A percentile compares a stretch with the other conserved stretches of the same genome.
Evolutionary conservation across 495 filamentous ascomycete species (phyloP).

Genomic region (Podospora comata): DNA sequence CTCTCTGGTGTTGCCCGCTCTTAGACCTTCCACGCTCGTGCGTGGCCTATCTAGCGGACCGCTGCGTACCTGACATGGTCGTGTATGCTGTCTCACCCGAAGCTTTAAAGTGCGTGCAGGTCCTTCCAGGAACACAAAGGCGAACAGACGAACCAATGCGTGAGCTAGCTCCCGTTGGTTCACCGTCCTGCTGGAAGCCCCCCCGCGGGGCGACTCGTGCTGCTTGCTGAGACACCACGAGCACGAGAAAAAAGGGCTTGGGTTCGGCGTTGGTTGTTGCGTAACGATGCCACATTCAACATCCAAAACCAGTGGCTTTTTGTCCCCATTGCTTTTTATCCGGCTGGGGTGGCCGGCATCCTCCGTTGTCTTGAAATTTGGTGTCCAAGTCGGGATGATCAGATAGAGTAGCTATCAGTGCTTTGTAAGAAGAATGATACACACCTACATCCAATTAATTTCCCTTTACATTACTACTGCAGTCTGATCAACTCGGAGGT

Average conservation of each 20-base stretch:
- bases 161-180: slow-evolving; percentile 8
- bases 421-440: background rate
- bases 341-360: background rate
- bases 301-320: background rate
- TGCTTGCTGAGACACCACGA: slow-evolving; percentile 3
- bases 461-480: background rate
- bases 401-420: background rate
- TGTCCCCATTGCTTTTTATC: background rate
- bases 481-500: background rate
- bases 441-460: background rate
- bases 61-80: slow-evolving; percentile 21
- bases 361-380: background rate
- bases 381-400: background rate
- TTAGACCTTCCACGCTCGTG: slow-evolving; percentile 1
- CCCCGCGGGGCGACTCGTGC: background rate
- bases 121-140: background rate
- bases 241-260: background rate
- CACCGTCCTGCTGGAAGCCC: slow-evolving; percentile 16
- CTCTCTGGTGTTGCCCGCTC: background rate
- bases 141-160: slow-evolving; percentile 12
- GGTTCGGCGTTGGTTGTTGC: background rate
- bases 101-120: slow-evolving; percentile 21
- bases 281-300: background rate
- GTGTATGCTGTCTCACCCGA: slow-evolving; percentile 22
- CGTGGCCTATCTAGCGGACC: background rate